phyloP scores from a whole-genome alignment of 2,329 filamentous ascomycete genomes.

The Cercospora nicotianae region DNA sequence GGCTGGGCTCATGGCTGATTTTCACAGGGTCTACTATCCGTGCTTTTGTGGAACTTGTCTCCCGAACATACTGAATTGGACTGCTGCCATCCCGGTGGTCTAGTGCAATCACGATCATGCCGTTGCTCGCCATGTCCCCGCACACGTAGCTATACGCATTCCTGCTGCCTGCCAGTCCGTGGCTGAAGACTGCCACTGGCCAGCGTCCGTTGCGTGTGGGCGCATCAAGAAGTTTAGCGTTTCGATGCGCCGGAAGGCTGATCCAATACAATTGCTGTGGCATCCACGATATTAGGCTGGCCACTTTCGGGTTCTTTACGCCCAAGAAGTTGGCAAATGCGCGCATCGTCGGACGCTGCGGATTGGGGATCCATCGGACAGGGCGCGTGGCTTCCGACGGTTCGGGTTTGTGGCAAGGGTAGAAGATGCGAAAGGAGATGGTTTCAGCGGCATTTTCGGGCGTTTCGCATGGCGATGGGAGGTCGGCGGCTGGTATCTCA shows the following conservation, averaged over 20 bases:
- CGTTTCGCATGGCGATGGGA: slow-evolving; percentile 58
- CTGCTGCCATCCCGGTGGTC: slow-evolving; percentile 83
- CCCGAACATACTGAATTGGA: slow-evolving; percentile 70
- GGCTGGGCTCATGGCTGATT: slow-evolving; percentile 60
- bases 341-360: slow-evolving; percentile 71
- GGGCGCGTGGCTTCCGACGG: slow-evolving; percentile 51
- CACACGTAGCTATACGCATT: slow-evolving; percentile 84
- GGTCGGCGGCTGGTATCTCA: slow-evolving; percentile 67
- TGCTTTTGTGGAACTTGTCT: slow-evolving; percentile 49
- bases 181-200: slow-evolving; percentile 83
- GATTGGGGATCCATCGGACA: slow-evolving; percentile 75
- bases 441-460: slow-evolving; percentile 63
- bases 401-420: slow-evolving; percentile 59
- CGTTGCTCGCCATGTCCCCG: slow-evolving; percentile 76
- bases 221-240: slow-evolving; percentile 61
- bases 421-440: slow-evolving; percentile 78
- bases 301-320: slow-evolving; percentile 46
- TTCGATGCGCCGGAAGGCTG: slow-evolving; percentile 69
- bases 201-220: slow-evolving; percentile 58
- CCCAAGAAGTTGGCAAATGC: slow-evolving; percentile 78
- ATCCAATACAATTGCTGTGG: slow-evolving; percentile 73
- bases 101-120: slow-evolving; percentile 75
- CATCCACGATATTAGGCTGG: slow-evolving; percentile 33
- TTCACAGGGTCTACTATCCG: slow-evolving; percentile 47
- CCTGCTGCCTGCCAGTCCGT: slow-evolving; percentile 76